Conservation (phyloP, 306 rosid genomes). For the Adenanthera pavonina region DNA sequence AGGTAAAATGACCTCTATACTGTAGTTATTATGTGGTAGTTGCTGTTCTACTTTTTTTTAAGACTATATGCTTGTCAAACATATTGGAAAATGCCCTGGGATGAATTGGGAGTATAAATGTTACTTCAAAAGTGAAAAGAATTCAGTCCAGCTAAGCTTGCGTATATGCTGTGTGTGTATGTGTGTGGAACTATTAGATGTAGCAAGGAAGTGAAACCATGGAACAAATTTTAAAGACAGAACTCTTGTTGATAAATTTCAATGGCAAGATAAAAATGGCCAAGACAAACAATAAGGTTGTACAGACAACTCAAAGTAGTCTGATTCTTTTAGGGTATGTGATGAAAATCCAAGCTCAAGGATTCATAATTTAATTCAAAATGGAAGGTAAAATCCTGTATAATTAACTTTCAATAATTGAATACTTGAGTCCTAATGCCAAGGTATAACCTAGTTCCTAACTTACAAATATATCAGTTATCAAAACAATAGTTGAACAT, state of each 20-base stretch:
- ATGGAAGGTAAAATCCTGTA: neutral
- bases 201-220: neutral
- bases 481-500: no score
- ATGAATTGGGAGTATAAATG: conserved; percentile 1
- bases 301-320: neutral
- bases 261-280: neutral
- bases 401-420: neutral
- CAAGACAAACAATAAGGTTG: neutral
- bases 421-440: neutral
- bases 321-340: neutral
- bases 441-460: neutral
- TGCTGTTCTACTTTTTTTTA: neutral
- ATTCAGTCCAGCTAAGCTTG: neutral
- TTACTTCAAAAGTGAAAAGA: neutral
- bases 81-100: neutral
- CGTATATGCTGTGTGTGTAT: neutral
- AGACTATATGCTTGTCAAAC: neutral
- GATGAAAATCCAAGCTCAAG: neutral
- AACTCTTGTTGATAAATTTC: neutral
- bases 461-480: neutral
- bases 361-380: neutral
- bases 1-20: conserved; percentile 46
- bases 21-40: neutral
- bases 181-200: neutral
- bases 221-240: neutral